Base-by-base conservation (phyloP, 2,329 filamentous ascomycete species). In the Scedosporium aurantiacum region DNA sequence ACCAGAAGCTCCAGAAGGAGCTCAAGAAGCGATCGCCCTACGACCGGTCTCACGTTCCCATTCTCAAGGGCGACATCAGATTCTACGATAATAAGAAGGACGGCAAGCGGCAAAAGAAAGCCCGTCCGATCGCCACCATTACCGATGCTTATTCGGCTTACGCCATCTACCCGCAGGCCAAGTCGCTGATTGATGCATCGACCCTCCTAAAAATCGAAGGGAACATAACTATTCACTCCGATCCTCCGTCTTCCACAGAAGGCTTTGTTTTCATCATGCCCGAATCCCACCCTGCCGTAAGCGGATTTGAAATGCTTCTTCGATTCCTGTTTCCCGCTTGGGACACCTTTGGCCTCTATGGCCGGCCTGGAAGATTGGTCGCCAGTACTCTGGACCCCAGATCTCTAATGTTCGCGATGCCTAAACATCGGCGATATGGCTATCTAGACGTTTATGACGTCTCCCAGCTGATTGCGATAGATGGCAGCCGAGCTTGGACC, bases 191-290 rank as follows among this genome's bases (percentile, higher is more conserved):
- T 62, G 92, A 99, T 67, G 90, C 93, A 63, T 97, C 94, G 1
- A 97, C 93, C 0, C 76, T 99, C 63, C 82, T 97, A 65, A 99
- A 99, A 74, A 82, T 99, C 28, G 94, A 99, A 74, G 94, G 92
- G 8, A 85, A 85, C 64, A 91, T 99, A 63, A 91, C 89, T 0
- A 90, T 97, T 45, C 91, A 97, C 74, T 87, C 88, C 0, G 83
- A 86, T 12, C 86, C 89, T 7, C 85, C 90, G 25, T 87, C 88
- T 0, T 85, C 85, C 2, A 89, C 88, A 0, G 94, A 99, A 71
- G 94, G 94, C 0, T 97, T 97, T 68, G 90, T 99, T 4, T 99
- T 99, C 70, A 87, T 97, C 66, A 97, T 99, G 92, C 94, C 94
- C 3, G 94, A 99, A 72, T 84, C 88, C 1, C 91, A 90, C 68